Percentiles rank a stretch among this genome's conserved stretches.
These are phyloP conservation scores for Erythrophleum fordii DNA, from an alignment of 306 rosid genomes.

Conservation along the genomic window DNA sequence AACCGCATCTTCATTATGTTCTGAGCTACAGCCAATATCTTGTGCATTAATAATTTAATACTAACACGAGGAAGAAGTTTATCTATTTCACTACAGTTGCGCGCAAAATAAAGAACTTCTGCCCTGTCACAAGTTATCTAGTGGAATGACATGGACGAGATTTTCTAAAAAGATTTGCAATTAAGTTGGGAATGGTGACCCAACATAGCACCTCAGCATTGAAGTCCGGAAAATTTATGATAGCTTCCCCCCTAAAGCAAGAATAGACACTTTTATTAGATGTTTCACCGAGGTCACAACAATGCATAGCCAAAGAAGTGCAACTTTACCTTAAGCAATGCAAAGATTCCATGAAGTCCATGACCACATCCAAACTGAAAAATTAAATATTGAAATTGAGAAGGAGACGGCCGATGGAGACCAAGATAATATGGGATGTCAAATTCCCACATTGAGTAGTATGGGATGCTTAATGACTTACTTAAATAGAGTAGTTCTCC, in stretches of 20 bases:
- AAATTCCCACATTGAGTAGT: no score
- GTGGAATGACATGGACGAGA: slow-evolving; percentile 27
- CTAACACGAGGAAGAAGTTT: slow-evolving; percentile 61
- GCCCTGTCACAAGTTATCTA: slow-evolving; percentile 39
- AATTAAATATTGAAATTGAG: slow-evolving; percentile 38
- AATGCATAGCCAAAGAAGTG: slow-evolving; percentile 11
- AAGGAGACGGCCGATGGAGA: no score
- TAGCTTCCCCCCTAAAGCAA: slow-evolving; percentile 66
- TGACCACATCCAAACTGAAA: slow-evolving; percentile 93
- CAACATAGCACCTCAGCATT: slow-evolving; percentile 77
- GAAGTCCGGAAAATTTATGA: slow-evolving; percentile 90
- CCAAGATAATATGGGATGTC: no score
- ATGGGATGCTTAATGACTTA: no score
- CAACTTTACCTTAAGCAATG: slow-evolving; percentile 70
- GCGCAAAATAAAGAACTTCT: slow-evolving; percentile 72
- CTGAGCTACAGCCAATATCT: background rate
- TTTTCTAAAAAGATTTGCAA: slow-evolving; percentile 54
- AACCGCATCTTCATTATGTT: slow-evolving; percentile 38
- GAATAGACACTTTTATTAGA: slow-evolving; percentile 2
- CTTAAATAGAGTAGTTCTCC: no score
- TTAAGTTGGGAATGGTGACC: slow-evolving; percentile 79
- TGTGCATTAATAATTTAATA: slow-evolving; percentile 29
- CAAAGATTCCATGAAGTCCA: slow-evolving; percentile 89
- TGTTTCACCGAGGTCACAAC: slow-evolving; percentile 5
- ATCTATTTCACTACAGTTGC: slow-evolving; percentile 87